Evolutionary conservation across 2,329 filamentous ascomycete genomes (phyloP).

Genomic region (Diaporthe velutina): DNA sequence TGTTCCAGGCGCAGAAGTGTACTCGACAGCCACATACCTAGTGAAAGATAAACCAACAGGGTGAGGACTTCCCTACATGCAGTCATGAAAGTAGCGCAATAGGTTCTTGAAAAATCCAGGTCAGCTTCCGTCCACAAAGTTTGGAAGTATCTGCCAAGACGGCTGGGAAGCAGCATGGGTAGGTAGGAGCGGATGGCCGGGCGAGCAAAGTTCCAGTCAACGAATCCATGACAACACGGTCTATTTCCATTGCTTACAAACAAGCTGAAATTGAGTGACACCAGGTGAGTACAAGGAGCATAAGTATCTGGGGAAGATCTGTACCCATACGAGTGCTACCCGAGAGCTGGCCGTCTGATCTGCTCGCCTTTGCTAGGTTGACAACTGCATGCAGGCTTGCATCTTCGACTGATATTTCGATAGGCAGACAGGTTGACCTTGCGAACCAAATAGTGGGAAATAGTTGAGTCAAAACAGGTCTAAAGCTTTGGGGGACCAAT

Average conservation of each 20-base stretch:
- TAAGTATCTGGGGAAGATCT: background rate
- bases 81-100: background rate
- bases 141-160: background rate
- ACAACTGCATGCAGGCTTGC: background rate
- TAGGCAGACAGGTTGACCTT: background rate
- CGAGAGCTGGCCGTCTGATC: background rate
- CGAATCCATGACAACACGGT: background rate
- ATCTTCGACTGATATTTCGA: background rate
- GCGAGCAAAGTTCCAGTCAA: background rate
- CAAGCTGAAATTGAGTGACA: no score
- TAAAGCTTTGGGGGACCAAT: background rate
- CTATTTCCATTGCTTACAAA: background rate
- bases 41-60: background rate
- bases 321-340: background rate
- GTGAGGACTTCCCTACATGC: background rate
- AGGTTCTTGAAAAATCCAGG: background rate
- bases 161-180: no score
- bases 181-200: background rate
- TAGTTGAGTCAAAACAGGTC: constrained; percentile 2
- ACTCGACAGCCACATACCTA: background rate
- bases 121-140: no score
- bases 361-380: background rate
- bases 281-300: background rate
- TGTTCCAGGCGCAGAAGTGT: background rate
- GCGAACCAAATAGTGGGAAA: background rate